These are phyloP conservation scores for Sphaerulina vaccinii DNA, from an alignment of 2,329 filamentous ascomycete species.

Conservation along the genomic window DNA sequence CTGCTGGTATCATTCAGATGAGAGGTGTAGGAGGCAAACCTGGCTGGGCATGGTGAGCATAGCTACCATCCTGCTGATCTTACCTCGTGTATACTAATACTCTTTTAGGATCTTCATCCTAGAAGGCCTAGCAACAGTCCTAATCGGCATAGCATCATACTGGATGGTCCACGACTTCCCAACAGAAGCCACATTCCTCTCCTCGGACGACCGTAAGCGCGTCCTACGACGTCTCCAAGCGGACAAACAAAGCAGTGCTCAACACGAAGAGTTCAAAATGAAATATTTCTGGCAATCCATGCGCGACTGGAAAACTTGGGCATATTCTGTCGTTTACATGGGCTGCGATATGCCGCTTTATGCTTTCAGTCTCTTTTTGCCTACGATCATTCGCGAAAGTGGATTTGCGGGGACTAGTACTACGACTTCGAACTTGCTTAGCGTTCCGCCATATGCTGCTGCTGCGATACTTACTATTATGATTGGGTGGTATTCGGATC, in stretches of 20 bases:
- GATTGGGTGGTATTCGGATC: slow-evolving; percentile 75
- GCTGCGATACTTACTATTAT: slow-evolving; percentile 68
- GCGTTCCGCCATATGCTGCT: slow-evolving; percentile 71
- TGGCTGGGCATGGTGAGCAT: slow-evolving; percentile 24
- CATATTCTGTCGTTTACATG: slow-evolving; percentile 75
- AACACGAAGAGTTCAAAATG: slow-evolving; percentile 72
- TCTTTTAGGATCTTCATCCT: slow-evolving; percentile 30
- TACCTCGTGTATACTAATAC: slow-evolving; percentile 9
- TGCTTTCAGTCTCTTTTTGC: slow-evolving; percentile 74
- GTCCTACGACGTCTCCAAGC: slow-evolving; percentile 68
- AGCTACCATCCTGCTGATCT: slow-evolving; percentile 17
- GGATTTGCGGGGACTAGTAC: slow-evolving; percentile 51
- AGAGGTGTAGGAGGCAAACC: slow-evolving; percentile 55
- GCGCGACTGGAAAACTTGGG: slow-evolving; percentile 82
- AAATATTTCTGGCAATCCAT: slow-evolving; percentile 69
- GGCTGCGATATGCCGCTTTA: slow-evolving; percentile 71
- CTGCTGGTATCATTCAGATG: slow-evolving; percentile 69
- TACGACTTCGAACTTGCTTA: slow-evolving; percentile 68
- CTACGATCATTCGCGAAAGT: slow-evolving; percentile 67
- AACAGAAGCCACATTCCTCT: slow-evolving; percentile 65
- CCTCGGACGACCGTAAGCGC: slow-evolving; percentile 65
- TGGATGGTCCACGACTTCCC: slow-evolving; percentile 85
- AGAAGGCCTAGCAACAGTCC: slow-evolving; percentile 66
- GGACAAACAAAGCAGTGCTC: slow-evolving; percentile 72
- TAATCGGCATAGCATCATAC: slow-evolving; percentile 67